These are phyloP conservation scores for Chlamydomonas schloesseri DNA, from an alignment of 139 green algal species.

Conservation along the genomic window DNA sequence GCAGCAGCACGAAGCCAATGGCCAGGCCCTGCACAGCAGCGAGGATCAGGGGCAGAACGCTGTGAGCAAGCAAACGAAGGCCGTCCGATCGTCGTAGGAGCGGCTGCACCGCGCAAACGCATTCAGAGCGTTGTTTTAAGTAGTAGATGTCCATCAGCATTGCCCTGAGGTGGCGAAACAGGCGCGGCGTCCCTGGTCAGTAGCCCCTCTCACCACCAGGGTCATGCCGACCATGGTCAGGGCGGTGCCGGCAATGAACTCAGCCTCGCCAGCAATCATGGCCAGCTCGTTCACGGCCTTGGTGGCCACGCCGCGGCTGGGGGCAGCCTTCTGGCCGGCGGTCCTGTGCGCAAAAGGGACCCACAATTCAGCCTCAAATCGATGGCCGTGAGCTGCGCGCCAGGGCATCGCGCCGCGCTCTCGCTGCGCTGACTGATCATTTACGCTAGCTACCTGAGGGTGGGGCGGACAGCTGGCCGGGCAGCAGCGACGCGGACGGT, in stretches of 20 bases:
- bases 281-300: slow-evolving; percentile 73
- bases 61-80: slow-evolving; percentile 10
- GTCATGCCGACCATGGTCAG: slow-evolving; percentile 89
- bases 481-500: slow-evolving; percentile 23
- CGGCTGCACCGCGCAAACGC: no score
- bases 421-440: not conserved
- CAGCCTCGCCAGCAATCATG: slow-evolving; percentile 84
- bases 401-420: not conserved
- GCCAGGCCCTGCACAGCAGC: slow-evolving; percentile 85
- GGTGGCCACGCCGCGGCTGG: slow-evolving; percentile 40
- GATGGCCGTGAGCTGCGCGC: no score
- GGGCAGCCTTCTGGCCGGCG: slow-evolving; percentile 25
- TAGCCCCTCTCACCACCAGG: slow-evolving; percentile 77
- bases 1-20: slow-evolving; percentile 94
- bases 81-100: no score
- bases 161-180: no score
- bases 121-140: no score
- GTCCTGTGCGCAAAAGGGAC: slow-evolving; percentile 22
- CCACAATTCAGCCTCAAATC: slow-evolving; percentile 2
- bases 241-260: slow-evolving; percentile 83
- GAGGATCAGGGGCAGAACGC: not conserved
- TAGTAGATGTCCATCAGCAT: no score
- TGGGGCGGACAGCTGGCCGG: slow-evolving; percentile 38
- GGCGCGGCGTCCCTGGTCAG: no score
- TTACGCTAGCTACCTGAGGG: slow-evolving; percentile 16